A percentile compares a stretch with the other conserved stretches of the same genome.
phyloP scores from a whole-genome alignment of 805 yeast genomes.

The Saccharomycopsis babjevae region DNA sequence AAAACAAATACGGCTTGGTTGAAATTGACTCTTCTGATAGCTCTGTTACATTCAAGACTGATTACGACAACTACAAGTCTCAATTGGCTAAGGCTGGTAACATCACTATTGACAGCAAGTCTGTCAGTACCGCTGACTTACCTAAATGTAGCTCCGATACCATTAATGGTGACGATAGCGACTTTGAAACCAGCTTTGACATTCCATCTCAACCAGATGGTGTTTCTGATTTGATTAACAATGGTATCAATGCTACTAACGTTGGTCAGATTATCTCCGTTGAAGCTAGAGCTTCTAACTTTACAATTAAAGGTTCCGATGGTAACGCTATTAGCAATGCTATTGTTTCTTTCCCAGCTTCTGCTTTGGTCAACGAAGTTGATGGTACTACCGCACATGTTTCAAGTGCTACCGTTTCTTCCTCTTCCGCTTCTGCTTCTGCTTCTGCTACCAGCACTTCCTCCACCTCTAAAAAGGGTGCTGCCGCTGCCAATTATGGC shows the following conservation, averaged over 20 bases:
- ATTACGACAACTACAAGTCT: conserved; percentile 39
- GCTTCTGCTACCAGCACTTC: conserved; percentile 18
- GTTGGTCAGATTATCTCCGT: conserved; percentile 35
- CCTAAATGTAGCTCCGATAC: conserved; percentile 32
- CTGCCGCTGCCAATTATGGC: conserved; percentile 21
- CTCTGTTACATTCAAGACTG: conserved; percentile 33
- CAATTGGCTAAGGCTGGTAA: conserved; percentile 29
- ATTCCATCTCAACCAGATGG: conserved; percentile 40
- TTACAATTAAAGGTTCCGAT: conserved; percentile 29
- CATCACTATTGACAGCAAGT: conserved; percentile 30
- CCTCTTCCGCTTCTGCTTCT: conserved; percentile 15
- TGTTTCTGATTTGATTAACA: conserved; percentile 32
- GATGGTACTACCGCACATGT: conserved; percentile 19
- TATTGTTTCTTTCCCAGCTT: conserved; percentile 29
- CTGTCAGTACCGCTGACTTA: conserved; percentile 25
- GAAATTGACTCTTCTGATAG: conserved; percentile 35
- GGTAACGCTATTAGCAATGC: conserved; percentile 28
- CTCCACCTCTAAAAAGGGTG: conserved; percentile 20
- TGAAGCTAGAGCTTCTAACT: conserved; percentile 31
- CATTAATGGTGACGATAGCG: conserved; percentile 29
- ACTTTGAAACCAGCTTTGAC: conserved; percentile 37
- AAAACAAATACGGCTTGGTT: conserved; percentile 69
- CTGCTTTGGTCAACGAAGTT: conserved; percentile 28
- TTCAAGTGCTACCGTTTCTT: conserved; percentile 16
- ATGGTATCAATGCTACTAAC: conserved; percentile 39